phyloP scores from a whole-genome alignment of 495 filamentous ascomycete species.

The Corynascus novoguineensis region DNA sequence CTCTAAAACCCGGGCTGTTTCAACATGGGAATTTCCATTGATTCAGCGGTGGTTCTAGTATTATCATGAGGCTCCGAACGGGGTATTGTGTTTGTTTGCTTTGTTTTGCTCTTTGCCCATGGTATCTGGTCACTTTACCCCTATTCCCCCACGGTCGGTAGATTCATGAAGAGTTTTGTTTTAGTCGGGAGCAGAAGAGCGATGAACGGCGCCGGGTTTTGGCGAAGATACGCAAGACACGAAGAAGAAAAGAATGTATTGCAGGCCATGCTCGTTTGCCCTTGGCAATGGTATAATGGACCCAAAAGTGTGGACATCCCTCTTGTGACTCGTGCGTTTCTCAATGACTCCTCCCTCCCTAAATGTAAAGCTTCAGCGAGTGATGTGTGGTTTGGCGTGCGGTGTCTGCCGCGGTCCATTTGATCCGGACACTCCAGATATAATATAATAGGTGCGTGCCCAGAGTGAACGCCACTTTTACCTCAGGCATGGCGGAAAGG shows the following conservation, averaged over 20 bases:
- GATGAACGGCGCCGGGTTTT: conserved; percentile 2
- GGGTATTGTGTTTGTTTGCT: conserved; percentile 1
- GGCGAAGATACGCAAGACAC: neutral
- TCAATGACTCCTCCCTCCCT: too few relatives aligned
- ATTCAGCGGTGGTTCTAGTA: neutral
- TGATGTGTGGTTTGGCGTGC: too few relatives aligned
- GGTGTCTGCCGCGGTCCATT: too few relatives aligned
- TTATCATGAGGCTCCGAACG: neutral
- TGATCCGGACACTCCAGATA: too few relatives aligned
- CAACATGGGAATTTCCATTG: neutral
- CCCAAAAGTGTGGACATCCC: too few relatives aligned
- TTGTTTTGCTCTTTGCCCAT: neutral
- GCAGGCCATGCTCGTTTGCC: neutral
- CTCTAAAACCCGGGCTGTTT: neutral
- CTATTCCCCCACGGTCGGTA: conserved; percentile 9
- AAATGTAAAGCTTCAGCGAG: too few relatives aligned
- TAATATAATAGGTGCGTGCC: too few relatives aligned
- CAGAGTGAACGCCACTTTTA: too few relatives aligned
- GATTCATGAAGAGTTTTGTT: conserved; percentile 12
- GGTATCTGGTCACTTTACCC: conserved; percentile 9
- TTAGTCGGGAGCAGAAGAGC: conserved; percentile 8
- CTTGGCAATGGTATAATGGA: too few relatives aligned
- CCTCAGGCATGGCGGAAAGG: too few relatives aligned
- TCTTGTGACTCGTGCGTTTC: too few relatives aligned
- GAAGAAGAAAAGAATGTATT: neutral